Evolutionary conservation across 768 basidiomycete species (phyloP), one percentile per base, ranked within the genome.

Genomic region (Plicaturopsis crispa): DNA sequence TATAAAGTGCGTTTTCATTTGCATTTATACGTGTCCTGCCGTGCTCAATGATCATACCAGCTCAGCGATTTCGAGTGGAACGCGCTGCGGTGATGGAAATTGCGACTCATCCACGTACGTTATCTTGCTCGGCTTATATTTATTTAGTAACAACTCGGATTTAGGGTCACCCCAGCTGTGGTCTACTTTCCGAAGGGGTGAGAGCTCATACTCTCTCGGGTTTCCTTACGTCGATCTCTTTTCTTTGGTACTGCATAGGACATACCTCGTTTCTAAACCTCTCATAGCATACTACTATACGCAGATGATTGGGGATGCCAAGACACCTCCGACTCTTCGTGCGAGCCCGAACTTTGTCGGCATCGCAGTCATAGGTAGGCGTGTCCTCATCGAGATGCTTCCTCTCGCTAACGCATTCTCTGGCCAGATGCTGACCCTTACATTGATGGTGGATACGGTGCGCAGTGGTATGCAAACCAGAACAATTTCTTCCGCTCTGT

Each of bases 21-120:
- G 19, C 16, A 13, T 6, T 19, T 20, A n/a, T 11, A 4, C 24
- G 26, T 4, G 16, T 39, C 31, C 14, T 16, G 21, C 42, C 31
- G 36, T 42, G 36, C 32, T 34, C n/a, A n/a, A n/a, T n/a, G n/a
- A n/a, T n/a, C n/a, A n/a, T n/a, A n/a, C 21, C 38, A 33, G 33
- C 40, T 35, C 19, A 42, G 38, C 33, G 16, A 86, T 87, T 41
- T 68, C 73, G 35, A 57, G 68, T 18, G 79, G 78, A 14, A 50
- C 51, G 44, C 75, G 84, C 20, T 87, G 86, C 47, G 79, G 79
- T 35, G 57, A 63, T 4, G 78, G 75, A 28, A 8, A 8, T 4
- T 56, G 55, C 53, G 50, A 58, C 33, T 82, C 83, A 1, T 73
- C 80, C 3, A 79, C 79, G 26, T 28, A 8, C 17, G 69, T 63